Evolutionary conservation across 2,329 filamentous ascomycete species (phyloP), one percentile per base, ranked within the genome.

Genomic region (Hypoxylon rubiginosum): DNA sequence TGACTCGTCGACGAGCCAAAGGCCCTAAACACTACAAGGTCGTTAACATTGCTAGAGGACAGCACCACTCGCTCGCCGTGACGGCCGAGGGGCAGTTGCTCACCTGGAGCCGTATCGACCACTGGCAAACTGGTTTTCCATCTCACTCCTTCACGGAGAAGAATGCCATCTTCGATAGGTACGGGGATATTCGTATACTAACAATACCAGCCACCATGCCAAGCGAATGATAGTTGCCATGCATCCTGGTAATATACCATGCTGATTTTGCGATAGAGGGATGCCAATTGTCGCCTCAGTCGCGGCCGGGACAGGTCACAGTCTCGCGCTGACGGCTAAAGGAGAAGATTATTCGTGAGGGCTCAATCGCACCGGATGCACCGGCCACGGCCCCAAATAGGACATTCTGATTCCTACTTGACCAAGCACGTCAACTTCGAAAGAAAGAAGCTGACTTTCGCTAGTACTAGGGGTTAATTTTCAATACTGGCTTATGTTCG

Each of bases 281-380:
- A 67, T 70, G 30, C 34, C 53, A 15, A 65, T 13, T 58, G 62
- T 46, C 52, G 66, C 62, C 8, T 64, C 73, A 11, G 66, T 76
- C 1, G 88, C 90, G 34, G 82, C 88, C 15, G 89, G 90, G 51
- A 88, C 88, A 1, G 92, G 96, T 72, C 92, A 93, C 79, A 91
- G 85, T 72, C 88, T 96, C 67, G 91, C 89, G 48, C 84, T 96
- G 72, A 88, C 88, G 68, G 83, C 83, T 51, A 86, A 92, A 41
- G 92, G 92, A 67, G 88, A 89, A 73, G 91, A 89, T 13, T 94
- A 89, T 79, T 88, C 88, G 1, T 96, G 92, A 91, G 93, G 93
- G 9, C 95, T 96, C 82, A 91, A 88, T 4, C 88, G 87, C 63
- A 92, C 90, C 74, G 94, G 92, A 77, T 92, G 94, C 79, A 94